phyloP scores from a whole-genome alignment of 257 asterid genomes.

The Solanum neorickii region DNA sequence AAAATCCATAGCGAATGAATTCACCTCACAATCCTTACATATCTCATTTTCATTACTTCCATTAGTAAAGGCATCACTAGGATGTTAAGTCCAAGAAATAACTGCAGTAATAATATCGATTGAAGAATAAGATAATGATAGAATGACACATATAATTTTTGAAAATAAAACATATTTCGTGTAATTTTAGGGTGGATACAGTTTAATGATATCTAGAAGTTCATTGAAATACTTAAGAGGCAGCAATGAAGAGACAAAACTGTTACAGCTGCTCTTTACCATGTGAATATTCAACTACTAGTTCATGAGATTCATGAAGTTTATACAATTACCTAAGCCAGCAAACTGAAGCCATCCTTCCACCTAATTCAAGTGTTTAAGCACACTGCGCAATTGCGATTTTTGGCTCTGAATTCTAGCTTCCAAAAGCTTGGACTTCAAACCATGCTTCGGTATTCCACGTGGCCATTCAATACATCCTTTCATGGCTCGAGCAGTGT shows the following conservation, averaged over 20 bases:
- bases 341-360: background rate
- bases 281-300: background rate
- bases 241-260: background rate
- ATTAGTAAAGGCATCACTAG: background rate
- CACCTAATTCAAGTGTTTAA: constrained; percentile 14
- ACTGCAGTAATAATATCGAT: background rate
- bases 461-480: constrained; percentile 54
- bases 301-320: background rate
- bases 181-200: background rate
- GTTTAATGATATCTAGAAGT: background rate
- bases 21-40: background rate
- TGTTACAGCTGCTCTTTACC: background rate
- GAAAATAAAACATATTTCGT: background rate
- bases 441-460: constrained; percentile 12
- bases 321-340: background rate
- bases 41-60: background rate
- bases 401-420: constrained; percentile 27
- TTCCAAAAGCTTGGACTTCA: constrained; percentile 20
- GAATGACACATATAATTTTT: background rate
- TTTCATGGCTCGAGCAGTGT: constrained; percentile 40
- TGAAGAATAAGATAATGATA: background rate
- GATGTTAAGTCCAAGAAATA: background rate
- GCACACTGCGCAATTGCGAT: constrained; percentile 14
- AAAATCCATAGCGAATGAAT: background rate
- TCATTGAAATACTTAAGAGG: background rate